phyloP scores from a whole-genome alignment of 768 basidiomycete genomes.

The Mycena amicta region DNA sequence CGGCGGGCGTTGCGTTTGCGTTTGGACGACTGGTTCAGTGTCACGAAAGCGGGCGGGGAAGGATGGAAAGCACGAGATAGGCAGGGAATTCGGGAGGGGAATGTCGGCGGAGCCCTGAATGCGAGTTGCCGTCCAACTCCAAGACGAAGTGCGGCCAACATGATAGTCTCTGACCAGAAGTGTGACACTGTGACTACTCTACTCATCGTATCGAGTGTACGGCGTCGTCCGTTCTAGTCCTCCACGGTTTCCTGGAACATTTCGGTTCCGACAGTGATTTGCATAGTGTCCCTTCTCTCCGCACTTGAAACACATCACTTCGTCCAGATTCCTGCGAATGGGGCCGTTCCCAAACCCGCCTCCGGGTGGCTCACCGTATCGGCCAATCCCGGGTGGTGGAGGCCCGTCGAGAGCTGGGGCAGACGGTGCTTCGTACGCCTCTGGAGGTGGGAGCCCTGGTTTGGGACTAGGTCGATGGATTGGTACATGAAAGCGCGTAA shows the following conservation, averaged over 20 bases:
- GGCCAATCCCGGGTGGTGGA: constrained; percentile 88
- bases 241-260: constrained; percentile 89
- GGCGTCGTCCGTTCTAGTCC: constrained; percentile 60
- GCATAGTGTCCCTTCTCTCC: constrained; percentile 95
- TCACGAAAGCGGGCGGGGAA: constrained; percentile 58
- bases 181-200: neutral
- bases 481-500: constrained; percentile 9
- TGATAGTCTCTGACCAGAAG: too few species aligned
- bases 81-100: neutral
- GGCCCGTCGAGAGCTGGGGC: constrained; percentile 79
- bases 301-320: constrained; percentile 91
- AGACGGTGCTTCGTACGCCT: constrained; percentile 77
- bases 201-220: neutral
- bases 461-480: constrained; percentile 62
- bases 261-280: constrained; percentile 88
- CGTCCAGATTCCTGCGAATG: constrained; percentile 73
- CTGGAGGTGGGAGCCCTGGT: constrained; percentile 65
- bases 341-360: constrained; percentile 36
- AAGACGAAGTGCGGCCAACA: neutral
- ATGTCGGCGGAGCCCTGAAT: neutral
- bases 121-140: neutral
- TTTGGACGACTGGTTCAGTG: constrained; percentile 85
- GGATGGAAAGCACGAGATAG: constrained; percentile 59
- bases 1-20: constrained; percentile 61
- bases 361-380: constrained; percentile 77